A percentile compares a stretch with the other conserved stretches of the same genome.
phyloP scores from a whole-genome alignment of 1,284 basidiomycete species.

The Melampsora larici-populina region DNA sequence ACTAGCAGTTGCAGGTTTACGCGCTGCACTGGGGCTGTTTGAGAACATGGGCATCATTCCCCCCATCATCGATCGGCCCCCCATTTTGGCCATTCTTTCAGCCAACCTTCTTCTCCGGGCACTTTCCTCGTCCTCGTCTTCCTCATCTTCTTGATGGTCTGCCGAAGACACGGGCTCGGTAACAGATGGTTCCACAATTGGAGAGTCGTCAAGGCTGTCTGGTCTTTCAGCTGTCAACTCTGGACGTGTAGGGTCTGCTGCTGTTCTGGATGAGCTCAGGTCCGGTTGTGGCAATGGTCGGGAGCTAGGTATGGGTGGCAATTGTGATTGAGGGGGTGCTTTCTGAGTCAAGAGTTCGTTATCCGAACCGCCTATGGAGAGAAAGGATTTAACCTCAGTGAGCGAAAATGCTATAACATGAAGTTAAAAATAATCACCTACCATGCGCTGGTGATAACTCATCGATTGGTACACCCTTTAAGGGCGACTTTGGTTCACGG shows the following conservation, averaged over 20 bases:
- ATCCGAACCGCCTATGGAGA: background rate
- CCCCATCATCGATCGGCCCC: conserved; percentile 38
- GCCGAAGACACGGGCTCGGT: background rate
- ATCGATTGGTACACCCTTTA: background rate
- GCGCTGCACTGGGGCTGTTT: background rate
- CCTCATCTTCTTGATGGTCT: background rate
- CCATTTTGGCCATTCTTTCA: conserved; percentile 43
- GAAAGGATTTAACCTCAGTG: background rate
- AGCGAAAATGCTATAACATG: background rate
- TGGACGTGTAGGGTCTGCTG: background rate
- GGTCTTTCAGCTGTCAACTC: background rate
- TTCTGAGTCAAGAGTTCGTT: background rate
- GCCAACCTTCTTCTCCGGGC: conserved; percentile 34
- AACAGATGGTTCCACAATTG: background rate
- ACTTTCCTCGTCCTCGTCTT: conserved; percentile 25
- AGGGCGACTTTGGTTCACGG: conserved; percentile 3
- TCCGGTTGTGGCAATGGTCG: conserved; percentile 1
- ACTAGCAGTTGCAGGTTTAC: background rate
- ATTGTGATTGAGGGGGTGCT: background rate
- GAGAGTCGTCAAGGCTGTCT: background rate
- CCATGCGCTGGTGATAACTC: background rate
- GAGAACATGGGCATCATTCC: conserved; percentile 35
- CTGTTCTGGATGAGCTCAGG: no score
- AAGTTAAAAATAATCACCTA: background rate
- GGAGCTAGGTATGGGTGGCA: background rate